These are phyloP conservation scores for Cronartium quercuum DNA, from an alignment of 1,284 basidiomycete species.

Conservation along the genomic window DNA sequence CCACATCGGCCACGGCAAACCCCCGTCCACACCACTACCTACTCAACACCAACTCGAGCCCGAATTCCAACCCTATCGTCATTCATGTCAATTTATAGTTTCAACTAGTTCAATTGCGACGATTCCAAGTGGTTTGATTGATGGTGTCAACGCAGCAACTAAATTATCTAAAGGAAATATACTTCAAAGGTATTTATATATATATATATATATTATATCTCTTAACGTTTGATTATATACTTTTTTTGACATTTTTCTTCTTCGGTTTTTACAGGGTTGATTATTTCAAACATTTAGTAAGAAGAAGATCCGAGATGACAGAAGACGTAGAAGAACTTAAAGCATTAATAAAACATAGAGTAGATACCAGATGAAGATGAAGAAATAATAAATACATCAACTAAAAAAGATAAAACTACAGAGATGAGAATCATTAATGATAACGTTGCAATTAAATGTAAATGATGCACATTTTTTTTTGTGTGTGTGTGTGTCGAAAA, in stretches of 20 bases:
- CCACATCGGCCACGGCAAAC: too few relatives aligned
- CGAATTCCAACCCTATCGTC: too few relatives aligned
- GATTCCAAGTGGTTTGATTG: constrained; percentile 43
- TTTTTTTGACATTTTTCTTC: background rate
- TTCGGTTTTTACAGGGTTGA: constrained; percentile 38
- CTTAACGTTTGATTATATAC: background rate
- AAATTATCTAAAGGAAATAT: constrained; percentile 44
- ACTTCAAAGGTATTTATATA: constrained; percentile 41
- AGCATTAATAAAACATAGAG: constrained; percentile 40
- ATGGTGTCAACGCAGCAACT: constrained; percentile 44
- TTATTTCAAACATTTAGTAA: constrained; percentile 43
- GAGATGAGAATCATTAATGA: too few relatives aligned
- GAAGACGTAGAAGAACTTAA: constrained; percentile 44
- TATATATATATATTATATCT: background rate
- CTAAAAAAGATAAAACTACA: too few relatives aligned
- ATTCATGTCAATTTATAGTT: constrained; percentile 44
- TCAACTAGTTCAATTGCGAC: constrained; percentile 40
- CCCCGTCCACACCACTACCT: too few relatives aligned
- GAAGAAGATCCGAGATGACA: constrained; percentile 38
- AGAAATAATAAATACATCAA: constrained; percentile 19
- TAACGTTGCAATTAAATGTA: too few relatives aligned
- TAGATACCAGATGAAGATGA: constrained; percentile 43
- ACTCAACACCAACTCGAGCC: too few relatives aligned
- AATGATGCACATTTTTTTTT: too few relatives aligned
- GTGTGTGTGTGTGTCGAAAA: too few relatives aligned